Base-by-base conservation (phyloP, 768 basidiomycete genomes). In the Auriscalpium orientale region DNA sequence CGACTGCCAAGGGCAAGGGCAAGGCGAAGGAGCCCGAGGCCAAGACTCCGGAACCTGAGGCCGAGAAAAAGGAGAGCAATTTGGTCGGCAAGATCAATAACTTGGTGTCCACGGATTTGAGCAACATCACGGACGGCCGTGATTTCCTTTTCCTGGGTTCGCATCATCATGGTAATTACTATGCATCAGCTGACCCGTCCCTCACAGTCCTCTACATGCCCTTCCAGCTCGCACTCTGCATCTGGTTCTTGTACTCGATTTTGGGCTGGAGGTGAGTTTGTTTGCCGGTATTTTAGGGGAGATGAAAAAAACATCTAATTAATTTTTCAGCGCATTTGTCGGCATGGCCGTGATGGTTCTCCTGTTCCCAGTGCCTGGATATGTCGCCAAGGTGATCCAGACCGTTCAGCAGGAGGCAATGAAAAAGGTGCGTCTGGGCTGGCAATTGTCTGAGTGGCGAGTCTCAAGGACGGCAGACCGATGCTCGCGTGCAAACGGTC, bases 51-150 rank as follows among this genome's bases (percentile, higher is more conserved):
- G 50, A 51, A 8, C 18, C 50, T 6, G 10, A 10, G 11, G 37
- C 15, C 10, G 33, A 37, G 8, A 38, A 51, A 37, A 51, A 56
- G 37, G 65, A 69, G 11, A 71, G 70, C 9, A 83, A 85, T 64
- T 68, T 88, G 18, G 79, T 83, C 43, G 89, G 90, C 10, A 87
- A 82, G 65, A 83, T 91, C 66, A 91, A 86, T 66, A 91, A 89
- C 54, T 70, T 90, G 8, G 79, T 88, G 37, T 83, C 87, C 8
- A 82, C 83, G 1, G 89, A 91, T 67, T 63, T 80, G 50, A 60
- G 57, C 47, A 66, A 64, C 44, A 49, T 71, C 16, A 50, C 65
- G 16, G 62, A 65, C 2, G 70, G 66, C 18, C 65, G 68, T 11
- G 64, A 68, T 49, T 67, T 67, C 46, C 47, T 55, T 6, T 48